Evolutionary conservation across 192 early-diverging fungal species (phyloP).

Genomic region (Umbelopsis ramanniana): DNA sequence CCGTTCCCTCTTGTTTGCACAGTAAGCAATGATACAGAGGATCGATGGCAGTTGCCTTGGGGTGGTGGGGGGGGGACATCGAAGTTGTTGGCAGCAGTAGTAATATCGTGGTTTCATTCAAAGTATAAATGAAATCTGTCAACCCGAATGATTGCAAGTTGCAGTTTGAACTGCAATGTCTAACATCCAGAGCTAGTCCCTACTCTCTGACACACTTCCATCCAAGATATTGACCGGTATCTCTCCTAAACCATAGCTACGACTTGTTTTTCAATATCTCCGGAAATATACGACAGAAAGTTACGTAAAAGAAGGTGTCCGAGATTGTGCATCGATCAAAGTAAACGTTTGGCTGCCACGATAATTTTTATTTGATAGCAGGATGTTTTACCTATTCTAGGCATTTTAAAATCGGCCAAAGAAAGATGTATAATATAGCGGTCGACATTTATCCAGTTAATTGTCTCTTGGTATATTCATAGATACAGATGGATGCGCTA

Average conservation of each 20-base stretch:
- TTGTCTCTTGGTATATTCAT: slow-evolving; percentile 54
- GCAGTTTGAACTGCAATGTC: slow-evolving; percentile 19
- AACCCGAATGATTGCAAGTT: not conserved
- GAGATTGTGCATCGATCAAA: too few species aligned
- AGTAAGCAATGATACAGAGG: too few species aligned
- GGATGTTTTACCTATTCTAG: slow-evolving; percentile 2
- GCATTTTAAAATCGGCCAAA: slow-evolving; percentile 6
- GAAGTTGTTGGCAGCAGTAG: not conserved
- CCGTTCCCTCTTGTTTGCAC: too few species aligned
- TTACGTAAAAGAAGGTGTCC: too few species aligned
- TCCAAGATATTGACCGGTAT: too few species aligned
- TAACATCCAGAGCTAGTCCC: not conserved
- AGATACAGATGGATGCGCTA: slow-evolving; percentile 57
- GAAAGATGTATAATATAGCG: not conserved
- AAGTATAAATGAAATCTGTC: slow-evolving; percentile 1
- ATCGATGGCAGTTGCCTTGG: not conserved
- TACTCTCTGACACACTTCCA: too few species aligned
- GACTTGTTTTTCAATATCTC: not conserved
- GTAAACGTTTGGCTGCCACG: too few species aligned
- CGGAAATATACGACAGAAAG: too few species aligned
- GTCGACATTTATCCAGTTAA: slow-evolving; percentile 7
- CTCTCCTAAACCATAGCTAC: too few species aligned
- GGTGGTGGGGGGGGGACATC: not conserved
- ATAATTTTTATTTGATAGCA: not conserved
- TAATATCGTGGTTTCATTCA: not conserved